Evolutionary conservation across 805 yeast species (phyloP).

Genomic region (Saccharomycopsis sp.): DNA sequence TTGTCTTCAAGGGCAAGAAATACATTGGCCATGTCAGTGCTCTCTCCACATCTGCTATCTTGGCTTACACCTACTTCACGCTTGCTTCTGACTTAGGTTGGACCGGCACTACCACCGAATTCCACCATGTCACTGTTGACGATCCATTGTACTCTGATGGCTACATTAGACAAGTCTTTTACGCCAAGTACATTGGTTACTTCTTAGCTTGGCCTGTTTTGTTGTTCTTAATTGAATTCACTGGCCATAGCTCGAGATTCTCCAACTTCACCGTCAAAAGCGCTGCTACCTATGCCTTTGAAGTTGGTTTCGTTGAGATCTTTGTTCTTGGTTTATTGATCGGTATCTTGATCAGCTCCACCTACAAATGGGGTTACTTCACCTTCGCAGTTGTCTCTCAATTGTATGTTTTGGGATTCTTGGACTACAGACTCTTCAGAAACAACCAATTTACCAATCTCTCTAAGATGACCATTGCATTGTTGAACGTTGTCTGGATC

Average conservation of each 20-base stretch:
- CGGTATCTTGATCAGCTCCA: conserved; percentile 46
- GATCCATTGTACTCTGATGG: conserved; percentile 25
- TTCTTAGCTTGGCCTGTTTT: conserved; percentile 46
- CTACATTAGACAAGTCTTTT: conserved; percentile 46
- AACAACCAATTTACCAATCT: neutral
- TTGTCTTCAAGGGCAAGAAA: conserved; percentile 32
- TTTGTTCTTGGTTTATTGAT: conserved; percentile 49
- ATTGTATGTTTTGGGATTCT: conserved; percentile 31
- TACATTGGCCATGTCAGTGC: conserved; percentile 35
- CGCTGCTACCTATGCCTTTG: conserved; percentile 35
- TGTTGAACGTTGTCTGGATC: conserved; percentile 33
- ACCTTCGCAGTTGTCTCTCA: conserved; percentile 43
- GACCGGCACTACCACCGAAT: conserved; percentile 41
- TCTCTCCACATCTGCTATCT: conserved; percentile 34
- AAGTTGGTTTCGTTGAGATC: conserved; percentile 39
- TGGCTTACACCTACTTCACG: conserved; percentile 47
- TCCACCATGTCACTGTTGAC: conserved; percentile 38
- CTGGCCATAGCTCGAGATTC: conserved; percentile 27
- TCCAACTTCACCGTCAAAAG: conserved; percentile 29
- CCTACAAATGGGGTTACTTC: conserved; percentile 68
- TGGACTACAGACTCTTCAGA: conserved; percentile 14
- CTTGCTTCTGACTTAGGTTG: conserved; percentile 55
- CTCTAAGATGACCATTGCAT: conserved; percentile 20
- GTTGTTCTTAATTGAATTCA: conserved; percentile 29
- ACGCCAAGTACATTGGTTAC: conserved; percentile 51